Percentiles rank a stretch among this genome's conserved stretches.
Conservation (phyloP, 2,329 filamentous ascomycete species). For the Claviceps cyperi region DNA sequence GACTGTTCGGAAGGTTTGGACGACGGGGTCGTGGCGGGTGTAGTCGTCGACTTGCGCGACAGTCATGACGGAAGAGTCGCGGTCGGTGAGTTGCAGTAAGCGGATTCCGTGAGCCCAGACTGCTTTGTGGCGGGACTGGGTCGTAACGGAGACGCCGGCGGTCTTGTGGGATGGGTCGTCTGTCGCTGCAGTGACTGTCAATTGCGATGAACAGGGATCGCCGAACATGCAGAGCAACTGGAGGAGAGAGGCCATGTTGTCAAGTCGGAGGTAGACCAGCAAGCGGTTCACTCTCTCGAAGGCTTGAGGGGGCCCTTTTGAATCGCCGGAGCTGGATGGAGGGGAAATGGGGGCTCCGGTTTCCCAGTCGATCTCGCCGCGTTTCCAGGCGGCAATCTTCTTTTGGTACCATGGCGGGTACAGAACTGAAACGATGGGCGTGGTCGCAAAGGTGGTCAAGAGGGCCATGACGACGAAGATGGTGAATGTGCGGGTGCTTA, state of each 20-base stretch:
- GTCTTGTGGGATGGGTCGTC: slow-evolving; percentile 7
- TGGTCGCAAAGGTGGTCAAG: slow-evolving; percentile 71
- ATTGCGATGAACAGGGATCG: slow-evolving; percentile 19
- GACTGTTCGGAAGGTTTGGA: slow-evolving; percentile 84
- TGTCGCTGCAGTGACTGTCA: neutral
- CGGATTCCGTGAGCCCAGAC: slow-evolving; percentile 73
- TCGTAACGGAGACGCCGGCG: slow-evolving; percentile 2
- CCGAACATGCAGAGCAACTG: slow-evolving; percentile 70
- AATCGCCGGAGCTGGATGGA: slow-evolving; percentile 6
- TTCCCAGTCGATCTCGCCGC: slow-evolving; percentile 83
- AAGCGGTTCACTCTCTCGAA: slow-evolving; percentile 39
- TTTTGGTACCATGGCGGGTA: slow-evolving; percentile 54
- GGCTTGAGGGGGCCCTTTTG: slow-evolving; percentile 1
- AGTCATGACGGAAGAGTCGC: slow-evolving; percentile 90
- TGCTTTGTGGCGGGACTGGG: slow-evolving; percentile 1
- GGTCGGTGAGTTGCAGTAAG: slow-evolving; percentile 75
- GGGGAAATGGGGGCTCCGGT: slow-evolving; percentile 9
- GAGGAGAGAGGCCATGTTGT: slow-evolving; percentile 70
- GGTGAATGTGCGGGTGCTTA: slow-evolving; percentile 71
- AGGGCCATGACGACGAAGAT: slow-evolving; percentile 93
- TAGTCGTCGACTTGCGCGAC: slow-evolving; percentile 70
- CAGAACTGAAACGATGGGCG: slow-evolving; percentile 56
- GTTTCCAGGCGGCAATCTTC: slow-evolving; percentile 44
- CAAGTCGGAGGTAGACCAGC: slow-evolving; percentile 69
- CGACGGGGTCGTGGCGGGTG: slow-evolving; percentile 61